Evolutionary conservation across 768 basidiomycete genomes (phyloP), one percentile per base, ranked within the genome.

Genomic region (Amanita phalloides): DNA sequence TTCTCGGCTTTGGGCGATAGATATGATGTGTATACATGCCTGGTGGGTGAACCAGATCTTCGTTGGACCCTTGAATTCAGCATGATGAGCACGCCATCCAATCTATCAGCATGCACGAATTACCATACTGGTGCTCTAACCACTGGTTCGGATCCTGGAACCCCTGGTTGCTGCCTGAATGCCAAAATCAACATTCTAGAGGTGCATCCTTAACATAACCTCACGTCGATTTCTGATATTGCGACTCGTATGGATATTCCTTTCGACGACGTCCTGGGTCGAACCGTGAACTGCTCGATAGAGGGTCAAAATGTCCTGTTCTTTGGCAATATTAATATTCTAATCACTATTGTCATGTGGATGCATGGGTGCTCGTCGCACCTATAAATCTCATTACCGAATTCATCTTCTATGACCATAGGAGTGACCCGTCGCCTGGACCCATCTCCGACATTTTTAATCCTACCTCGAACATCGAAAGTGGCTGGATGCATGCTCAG

Each of bases 301-400:
- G 1, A 13, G 45, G 28, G 23, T 53, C 53, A 41, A 41, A 48
- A 14, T 53, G 17, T 3, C 54, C 54, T 41, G 51, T 47, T 25
- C 54, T 55, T 52, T 33, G 42, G 23, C 3, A 23, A 48, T 41
- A 33, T 21, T 33, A 45, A 10, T 44, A 13, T 33, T 33, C 33
- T 33, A 33, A 33, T 33, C 33, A 33, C 4, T 13, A 45, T 20
- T 9, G 28, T 30, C 11, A 50, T 41, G 13, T 6, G 17, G 6
- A 11, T 23, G 20, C 7, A 43, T 9, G 9, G 26, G 10, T 8
- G 25, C 11, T 5, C 26, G 17, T 49, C 61, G 42, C 48, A 82
- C 82, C 76, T 71, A 58, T 79, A 82, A 32, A 84, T 58, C 51
- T 81, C 79, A 41, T 67, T 71, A 11, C 82, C 82, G 52, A 73